Evolutionary conservation across 2,329 filamentous ascomycete genomes (phyloP), one percentile per base, ranked within the genome.

Genomic region (Xenoacremonium recifei): DNA sequence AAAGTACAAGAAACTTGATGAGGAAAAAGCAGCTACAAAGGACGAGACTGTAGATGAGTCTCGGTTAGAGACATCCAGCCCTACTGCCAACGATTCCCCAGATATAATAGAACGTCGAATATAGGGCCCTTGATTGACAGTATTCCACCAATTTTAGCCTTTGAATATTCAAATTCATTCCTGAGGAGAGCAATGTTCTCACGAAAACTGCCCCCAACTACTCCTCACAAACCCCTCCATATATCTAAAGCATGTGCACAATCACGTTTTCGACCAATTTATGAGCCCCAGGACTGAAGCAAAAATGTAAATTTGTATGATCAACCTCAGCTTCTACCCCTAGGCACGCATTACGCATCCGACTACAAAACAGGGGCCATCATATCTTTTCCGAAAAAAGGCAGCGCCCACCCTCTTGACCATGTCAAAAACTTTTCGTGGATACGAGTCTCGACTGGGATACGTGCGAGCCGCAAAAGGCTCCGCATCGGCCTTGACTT

Each of bases 1-100:
- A 55, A 96, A 96, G 66, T 92, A 92, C 59, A 75, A 75, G 47
- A 75, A 75, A 58, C 64, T 88, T 2, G 76, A 73, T 4, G 76
- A 76, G 45, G 73, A 70, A 35, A 74, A 72, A 52, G 59, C 51
- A 3, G 34, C 9, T 16, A 17, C 19, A 11, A 21, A 16, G 13
- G 10, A 36, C 7, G 34, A 38, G 20, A 25, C 33, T 5, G 25
- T 35, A 12, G 33, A 25, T 11, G 35, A 21, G 12, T n/a, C 31
- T n/a, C 7, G 9, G 23, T 13, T 13, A 7, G 23, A 35, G 21
- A 27, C 39, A 42, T 12, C 5, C 13, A 15, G 16, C 11, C 16
- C 25, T 33, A 38, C 35, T 16, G 6, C 17, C 15, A 9, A 21
- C 3, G 12, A 2, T 10, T 25, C 9, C 10, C 17, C 33, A 37